A percentile compares a stretch with the other conserved stretches of the same genome.
Conservation (phyloP, 2,329 filamentous ascomycete species). For the Diaporthe citri region DNA sequence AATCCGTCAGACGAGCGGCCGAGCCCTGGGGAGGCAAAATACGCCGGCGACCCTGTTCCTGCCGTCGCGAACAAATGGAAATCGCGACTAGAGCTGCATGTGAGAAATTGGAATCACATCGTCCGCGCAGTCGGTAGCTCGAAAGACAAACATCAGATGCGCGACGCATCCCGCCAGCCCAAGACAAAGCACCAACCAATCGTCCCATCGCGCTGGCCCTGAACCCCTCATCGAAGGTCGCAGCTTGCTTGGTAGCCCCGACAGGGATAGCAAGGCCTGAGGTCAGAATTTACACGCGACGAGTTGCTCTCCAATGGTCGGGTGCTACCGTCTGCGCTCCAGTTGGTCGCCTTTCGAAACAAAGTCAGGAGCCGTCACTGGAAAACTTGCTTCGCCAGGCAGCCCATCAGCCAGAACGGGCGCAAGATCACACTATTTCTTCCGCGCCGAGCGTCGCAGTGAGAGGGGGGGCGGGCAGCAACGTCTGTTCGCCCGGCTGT, state of each 20-base stretch:
- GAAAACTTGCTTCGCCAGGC: background rate
- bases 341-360: constrained; percentile 34
- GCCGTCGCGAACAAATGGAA: constrained; percentile 4
- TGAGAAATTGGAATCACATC: constrained; percentile 32
- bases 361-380: constrained; percentile 3
- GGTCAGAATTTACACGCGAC: background rate
- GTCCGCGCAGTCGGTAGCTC: constrained; percentile 16
- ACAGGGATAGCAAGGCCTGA: constrained; percentile 10
- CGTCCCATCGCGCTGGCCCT: constrained; percentile 1
- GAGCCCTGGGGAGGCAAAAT: background rate
- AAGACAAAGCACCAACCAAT: constrained; percentile 26
- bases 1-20: constrained; percentile 26
- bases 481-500: constrained; percentile 30
- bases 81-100: constrained; percentile 25
- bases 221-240: constrained; percentile 18
- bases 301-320: constrained; percentile 13
- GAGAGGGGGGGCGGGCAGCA: constrained; percentile 16
- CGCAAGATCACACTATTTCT: constrained; percentile 21
- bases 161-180: constrained; percentile 13
- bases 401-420: background rate
- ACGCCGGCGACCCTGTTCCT: constrained; percentile 16
- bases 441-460: constrained; percentile 23
- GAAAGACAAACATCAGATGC: constrained; percentile 20
- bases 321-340: constrained; percentile 27
- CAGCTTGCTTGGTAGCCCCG: constrained; percentile 23